Percentiles rank a stretch among this genome's conserved stretches.
phyloP scores from a whole-genome alignment of 495 filamentous ascomycete species.

The Penicillium lagena region DNA sequence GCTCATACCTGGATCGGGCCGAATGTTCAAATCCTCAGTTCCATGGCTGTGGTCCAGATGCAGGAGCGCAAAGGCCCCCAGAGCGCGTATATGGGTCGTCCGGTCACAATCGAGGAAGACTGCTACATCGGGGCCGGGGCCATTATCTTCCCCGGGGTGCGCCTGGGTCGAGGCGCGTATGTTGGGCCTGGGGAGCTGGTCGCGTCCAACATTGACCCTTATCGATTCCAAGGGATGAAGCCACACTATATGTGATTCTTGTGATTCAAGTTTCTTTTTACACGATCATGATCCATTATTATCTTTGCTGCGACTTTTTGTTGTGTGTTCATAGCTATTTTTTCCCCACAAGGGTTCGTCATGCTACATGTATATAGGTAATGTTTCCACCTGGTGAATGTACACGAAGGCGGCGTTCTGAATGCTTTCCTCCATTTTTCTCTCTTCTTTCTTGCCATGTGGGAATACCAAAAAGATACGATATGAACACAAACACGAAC shows the following conservation, averaged over 20 bases:
- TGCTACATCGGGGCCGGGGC: slow-evolving; percentile 84
- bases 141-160: slow-evolving; percentile 64
- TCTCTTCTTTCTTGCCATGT: background rate
- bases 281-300: no score
- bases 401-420: background rate
- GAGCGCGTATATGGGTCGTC: slow-evolving; percentile 64
- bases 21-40: slow-evolving; percentile 79
- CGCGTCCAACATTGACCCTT: slow-evolving; percentile 36
- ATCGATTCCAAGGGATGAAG: slow-evolving; percentile 39
- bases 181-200: slow-evolving; percentile 44
- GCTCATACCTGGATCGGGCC: slow-evolving; percentile 74
- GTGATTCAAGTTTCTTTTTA: background rate
- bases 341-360: slow-evolving; percentile 4
- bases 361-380: background rate
- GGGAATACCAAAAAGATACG: background rate
- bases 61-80: slow-evolving; percentile 66
- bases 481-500: no score
- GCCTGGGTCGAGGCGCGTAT: slow-evolving; percentile 34
- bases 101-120: slow-evolving; percentile 79
- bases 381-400: no score
- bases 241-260: slow-evolving; percentile 36
- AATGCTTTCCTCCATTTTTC: background rate
- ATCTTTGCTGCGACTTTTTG: no score
- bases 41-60: slow-evolving; percentile 69
- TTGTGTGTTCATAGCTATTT: background rate